Percentiles rank a stretch among this genome's conserved stretches.
These are phyloP conservation scores for Coemansia sp. DNA, from an alignment of 192 early-diverging fungal genomes.

Conservation along the genomic window DNA sequence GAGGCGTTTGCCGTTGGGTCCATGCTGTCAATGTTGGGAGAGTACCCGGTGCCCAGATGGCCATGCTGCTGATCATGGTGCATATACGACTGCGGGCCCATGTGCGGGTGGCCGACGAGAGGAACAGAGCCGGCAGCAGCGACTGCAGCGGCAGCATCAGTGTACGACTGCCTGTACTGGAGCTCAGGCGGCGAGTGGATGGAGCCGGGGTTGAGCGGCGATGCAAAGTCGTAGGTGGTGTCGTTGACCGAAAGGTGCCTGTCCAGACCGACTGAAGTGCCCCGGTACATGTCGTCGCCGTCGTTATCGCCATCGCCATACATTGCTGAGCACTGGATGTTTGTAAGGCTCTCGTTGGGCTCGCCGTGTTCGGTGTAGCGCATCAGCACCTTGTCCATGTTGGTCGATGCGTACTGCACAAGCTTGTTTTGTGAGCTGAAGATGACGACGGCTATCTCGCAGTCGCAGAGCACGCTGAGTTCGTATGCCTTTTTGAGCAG, in stretches of 20 bases:
- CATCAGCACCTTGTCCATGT: slow-evolving; percentile 91
- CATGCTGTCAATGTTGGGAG: slow-evolving; percentile 30
- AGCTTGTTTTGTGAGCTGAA: slow-evolving; percentile 93
- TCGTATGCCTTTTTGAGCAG: slow-evolving; percentile 98
- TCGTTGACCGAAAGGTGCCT: slow-evolving; percentile 6
- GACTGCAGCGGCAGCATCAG: slow-evolving; percentile 5
- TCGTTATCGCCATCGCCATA: slow-evolving; percentile 42
- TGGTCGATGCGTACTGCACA: slow-evolving; percentile 88
- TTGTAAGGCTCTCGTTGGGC: slow-evolving; percentile 60
- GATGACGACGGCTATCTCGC: slow-evolving; percentile 93
- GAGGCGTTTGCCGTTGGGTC: slow-evolving; percentile 16
- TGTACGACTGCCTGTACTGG: slow-evolving; percentile 4
- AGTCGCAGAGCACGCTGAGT: slow-evolving; percentile 90
- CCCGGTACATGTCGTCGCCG: slow-evolving; percentile 26
- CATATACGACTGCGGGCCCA: slow-evolving; percentile 10
- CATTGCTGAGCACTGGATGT: slow-evolving; percentile 52
- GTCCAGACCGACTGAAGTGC: slow-evolving; percentile 21
- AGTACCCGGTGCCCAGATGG: slow-evolving; percentile 34
- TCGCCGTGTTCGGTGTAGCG: slow-evolving; percentile 74
- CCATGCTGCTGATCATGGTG: slow-evolving; percentile 24
- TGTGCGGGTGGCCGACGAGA: neutral
- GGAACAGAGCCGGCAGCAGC: slow-evolving; percentile 3
- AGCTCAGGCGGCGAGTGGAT: slow-evolving; percentile 12
- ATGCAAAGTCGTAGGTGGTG: slow-evolving; percentile 27
- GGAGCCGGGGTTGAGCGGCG: slow-evolving; percentile 13